Percentiles rank a stretch among this genome's conserved stretches.
Evolutionary conservation across 75 land plant genomes (phyloP).

Genomic region (Pinus taeda): DNA sequence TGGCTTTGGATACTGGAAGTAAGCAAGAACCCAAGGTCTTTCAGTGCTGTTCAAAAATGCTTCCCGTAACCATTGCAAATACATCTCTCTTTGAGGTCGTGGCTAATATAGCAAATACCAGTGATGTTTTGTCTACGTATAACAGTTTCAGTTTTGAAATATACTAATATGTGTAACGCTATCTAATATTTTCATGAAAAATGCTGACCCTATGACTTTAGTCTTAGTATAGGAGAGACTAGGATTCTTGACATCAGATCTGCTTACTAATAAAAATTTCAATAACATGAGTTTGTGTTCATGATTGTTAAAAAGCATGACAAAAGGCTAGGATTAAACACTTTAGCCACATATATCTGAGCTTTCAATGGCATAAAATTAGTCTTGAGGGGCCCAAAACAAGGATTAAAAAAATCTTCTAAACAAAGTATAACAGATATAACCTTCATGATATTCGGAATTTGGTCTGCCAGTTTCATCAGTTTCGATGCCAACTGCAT

Average conservation of each 20-base stretch:
- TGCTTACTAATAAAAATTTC: background rate
- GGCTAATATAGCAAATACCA: background rate
- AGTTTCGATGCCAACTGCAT: constrained; percentile 44
- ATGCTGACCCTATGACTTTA: background rate
- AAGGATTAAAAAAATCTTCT: background rate
- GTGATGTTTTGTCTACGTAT: background rate
- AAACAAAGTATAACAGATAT: constrained; percentile 48
- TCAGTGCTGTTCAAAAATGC: background rate
- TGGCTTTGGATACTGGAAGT: background rate
- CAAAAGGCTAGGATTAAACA: background rate
- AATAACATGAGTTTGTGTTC: background rate
- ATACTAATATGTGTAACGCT: background rate
- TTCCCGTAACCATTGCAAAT: background rate
- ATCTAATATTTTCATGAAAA: background rate
- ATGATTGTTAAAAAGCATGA: too few relatives aligned
- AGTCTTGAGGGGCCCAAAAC: background rate
- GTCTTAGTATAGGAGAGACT: background rate
- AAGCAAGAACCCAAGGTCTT: background rate
- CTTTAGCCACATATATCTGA: background rate
- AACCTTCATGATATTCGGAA: constrained; percentile 25
- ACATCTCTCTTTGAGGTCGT: background rate
- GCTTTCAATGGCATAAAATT: constrained; percentile 2
- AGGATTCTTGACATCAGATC: background rate
- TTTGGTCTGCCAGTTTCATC: constrained; percentile 15
- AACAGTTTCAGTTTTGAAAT: background rate